Evolutionary conservation across 768 basidiomycete species (phyloP), one percentile per base, ranked within the genome.

Genomic region (Grammothele lineata): DNA sequence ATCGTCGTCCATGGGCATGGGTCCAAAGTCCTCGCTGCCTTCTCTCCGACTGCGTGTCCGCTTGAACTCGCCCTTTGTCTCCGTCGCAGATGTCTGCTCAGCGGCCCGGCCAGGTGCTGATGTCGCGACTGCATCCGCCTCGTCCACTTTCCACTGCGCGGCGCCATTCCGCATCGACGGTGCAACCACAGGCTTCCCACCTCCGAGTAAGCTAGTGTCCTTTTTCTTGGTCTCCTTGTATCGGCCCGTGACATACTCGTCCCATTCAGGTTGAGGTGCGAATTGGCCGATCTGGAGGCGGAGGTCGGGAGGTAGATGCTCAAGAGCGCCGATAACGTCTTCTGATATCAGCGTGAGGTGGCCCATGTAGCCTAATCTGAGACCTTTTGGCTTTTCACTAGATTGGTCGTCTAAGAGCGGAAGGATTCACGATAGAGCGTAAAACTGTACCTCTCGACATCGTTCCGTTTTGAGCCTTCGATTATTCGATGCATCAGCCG

Each of bases 321-420:
- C 85, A 49, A 98, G 77, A 8, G 94, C 88, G 47, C 82, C 81
- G 62, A 96, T 85, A 17, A 96, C 83, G 59, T 98, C 95, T 65
- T 97, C 96, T 0, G 93, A 85, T 57, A 99, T 92, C 55, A 97
- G 81, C 11, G 87, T 89, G 14, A 98, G 76, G 64, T 99, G 94
- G 0, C 95, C 95, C 95, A 98, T 98, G 67, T 91, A 95, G 3
- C 93, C 94, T 35, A 95, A 65, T 23, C 94, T 81, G 27, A 87
- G 76, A 18, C 86, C 81, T 57, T 88, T 86, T 8, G 84, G 81
- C 63, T 85, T 83, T 35, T 77, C 63, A 54, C 86, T 88, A 58
- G 18, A 49, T n/a, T n/a, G n/a, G n/a, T n/a, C n/a, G n/a, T n/a
- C n/a, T n/a, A n/a, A n/a, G n/a, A n/a, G n/a, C n/a, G n/a, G n/a